Conservation (phyloP, 192 early-diverging fungal genomes). For the Entophlyctis luteolus region DNA sequence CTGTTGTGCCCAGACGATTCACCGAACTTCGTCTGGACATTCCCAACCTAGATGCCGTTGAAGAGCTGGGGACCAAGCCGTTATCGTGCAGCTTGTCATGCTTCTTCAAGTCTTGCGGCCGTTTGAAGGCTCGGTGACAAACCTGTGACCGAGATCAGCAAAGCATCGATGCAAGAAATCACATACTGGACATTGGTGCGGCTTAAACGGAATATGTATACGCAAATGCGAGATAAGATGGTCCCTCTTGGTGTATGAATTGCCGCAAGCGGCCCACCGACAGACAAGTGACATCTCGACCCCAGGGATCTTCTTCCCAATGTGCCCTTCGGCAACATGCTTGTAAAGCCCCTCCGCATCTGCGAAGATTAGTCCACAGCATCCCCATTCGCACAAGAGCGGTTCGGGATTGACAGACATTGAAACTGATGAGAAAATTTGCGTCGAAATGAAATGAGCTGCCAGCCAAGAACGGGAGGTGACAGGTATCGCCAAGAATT, state of each 20-base stretch:
- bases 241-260: conserved; percentile 79
- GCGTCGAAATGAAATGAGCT: too few relatives aligned
- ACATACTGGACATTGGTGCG: conserved; percentile 71
- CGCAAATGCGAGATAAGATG: conserved; percentile 96
- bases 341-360: conserved; percentile 81
- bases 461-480: too few relatives aligned
- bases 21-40: neutral
- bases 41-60: neutral
- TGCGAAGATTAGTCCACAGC: conserved; percentile 45
- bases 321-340: conserved; percentile 84
- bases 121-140: conserved; percentile 83
- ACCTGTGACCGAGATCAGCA: conserved; percentile 45
- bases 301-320: conserved; percentile 77
- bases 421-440: too few relatives aligned
- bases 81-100: conserved; percentile 80
- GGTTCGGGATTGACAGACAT: too few relatives aligned
- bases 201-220: conserved; percentile 89
- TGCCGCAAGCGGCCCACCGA: conserved; percentile 78
- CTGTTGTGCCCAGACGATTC: too few relatives aligned
- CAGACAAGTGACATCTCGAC: conserved; percentile 85
- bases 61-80: neutral
- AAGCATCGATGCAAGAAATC: neutral
- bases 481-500: too few relatives aligned
- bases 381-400: conserved; percentile 25
- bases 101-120: conserved; percentile 94